Evolutionary conservation across 1,284 basidiomycete species (phyloP).

Genomic region (Cutaneotrichosporon sp.): DNA sequence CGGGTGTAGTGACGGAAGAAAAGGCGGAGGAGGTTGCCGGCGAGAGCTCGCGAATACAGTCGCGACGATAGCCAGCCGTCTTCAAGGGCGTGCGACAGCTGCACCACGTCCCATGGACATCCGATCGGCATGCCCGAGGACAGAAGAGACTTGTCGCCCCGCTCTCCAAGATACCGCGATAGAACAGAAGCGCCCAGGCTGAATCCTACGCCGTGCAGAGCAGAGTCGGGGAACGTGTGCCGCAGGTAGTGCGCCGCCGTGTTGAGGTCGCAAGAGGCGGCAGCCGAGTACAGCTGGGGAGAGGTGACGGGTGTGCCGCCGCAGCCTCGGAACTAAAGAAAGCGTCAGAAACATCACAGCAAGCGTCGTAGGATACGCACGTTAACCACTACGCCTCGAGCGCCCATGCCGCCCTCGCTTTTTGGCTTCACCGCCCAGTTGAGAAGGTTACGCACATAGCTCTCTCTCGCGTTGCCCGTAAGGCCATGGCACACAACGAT

Average conservation of each 20-base stretch:
- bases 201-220: slow-evolving; percentile 82
- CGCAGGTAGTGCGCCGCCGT: slow-evolving; percentile 73
- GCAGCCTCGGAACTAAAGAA: slow-evolving; percentile 69
- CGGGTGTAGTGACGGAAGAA: slow-evolving; percentile 58
- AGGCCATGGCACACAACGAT: slow-evolving; percentile 74
- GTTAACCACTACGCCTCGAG: slow-evolving; percentile 80
- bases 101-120: slow-evolving; percentile 53
- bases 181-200: slow-evolving; percentile 90
- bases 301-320: slow-evolving; percentile 70
- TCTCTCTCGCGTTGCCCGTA: slow-evolving; percentile 83
- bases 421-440: slow-evolving; percentile 61
- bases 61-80: slow-evolving; percentile 60
- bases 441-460: slow-evolving; percentile 76
- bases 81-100: slow-evolving; percentile 52
- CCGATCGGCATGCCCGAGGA: slow-evolving; percentile 70
- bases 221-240: slow-evolving; percentile 68
- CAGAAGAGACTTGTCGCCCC: slow-evolving; percentile 71
- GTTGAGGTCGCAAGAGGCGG: slow-evolving; percentile 76
- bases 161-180: slow-evolving; percentile 84
- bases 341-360: neutral
- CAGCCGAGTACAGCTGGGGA: slow-evolving; percentile 73
- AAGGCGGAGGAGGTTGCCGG: slow-evolving; percentile 65
- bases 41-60: slow-evolving; percentile 80
- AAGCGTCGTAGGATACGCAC: slow-evolving; percentile 23
- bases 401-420: slow-evolving; percentile 72